Conservation (phyloP, 148 eudicot species). For the Cornus controversa region DNA sequence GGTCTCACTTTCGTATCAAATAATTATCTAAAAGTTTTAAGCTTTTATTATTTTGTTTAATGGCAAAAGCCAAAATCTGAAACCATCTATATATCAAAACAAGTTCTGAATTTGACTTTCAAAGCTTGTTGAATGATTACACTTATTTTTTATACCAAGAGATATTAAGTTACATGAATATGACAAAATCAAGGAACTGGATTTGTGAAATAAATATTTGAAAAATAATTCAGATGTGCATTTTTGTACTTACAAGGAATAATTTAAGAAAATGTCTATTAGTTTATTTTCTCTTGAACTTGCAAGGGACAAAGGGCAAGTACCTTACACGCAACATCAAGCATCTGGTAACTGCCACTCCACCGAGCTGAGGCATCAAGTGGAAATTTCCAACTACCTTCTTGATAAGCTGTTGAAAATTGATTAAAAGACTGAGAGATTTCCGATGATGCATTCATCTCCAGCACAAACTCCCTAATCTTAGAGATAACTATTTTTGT, state of each 20-base stretch:
- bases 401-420: constrained; percentile 58
- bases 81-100: too few relatives aligned
- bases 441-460: constrained; percentile 60
- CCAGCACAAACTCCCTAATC: constrained; percentile 72
- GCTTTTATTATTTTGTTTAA: too few relatives aligned
- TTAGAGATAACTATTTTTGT: constrained; percentile 57
- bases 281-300: background rate
- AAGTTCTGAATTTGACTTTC: too few relatives aligned
- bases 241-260: background rate
- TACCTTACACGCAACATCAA: constrained; percentile 78
- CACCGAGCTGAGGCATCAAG: constrained; percentile 80
- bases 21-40: too few relatives aligned
- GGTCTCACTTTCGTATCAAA: too few relatives aligned
- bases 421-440: constrained; percentile 66
- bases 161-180: background rate
- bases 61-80: too few relatives aligned
- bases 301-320: background rate
- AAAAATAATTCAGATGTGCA: background rate
- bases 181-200: background rate
- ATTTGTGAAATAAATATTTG: background rate
- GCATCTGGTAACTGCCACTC: constrained; percentile 90
- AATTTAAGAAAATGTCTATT: background rate
- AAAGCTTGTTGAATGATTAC: too few relatives aligned
- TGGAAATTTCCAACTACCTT: constrained; percentile 76
- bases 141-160: too few relatives aligned